These are phyloP conservation scores for Hibiscus trionum DNA, from an alignment of 345 rosid genomes.

Conservation along the genomic window DNA sequence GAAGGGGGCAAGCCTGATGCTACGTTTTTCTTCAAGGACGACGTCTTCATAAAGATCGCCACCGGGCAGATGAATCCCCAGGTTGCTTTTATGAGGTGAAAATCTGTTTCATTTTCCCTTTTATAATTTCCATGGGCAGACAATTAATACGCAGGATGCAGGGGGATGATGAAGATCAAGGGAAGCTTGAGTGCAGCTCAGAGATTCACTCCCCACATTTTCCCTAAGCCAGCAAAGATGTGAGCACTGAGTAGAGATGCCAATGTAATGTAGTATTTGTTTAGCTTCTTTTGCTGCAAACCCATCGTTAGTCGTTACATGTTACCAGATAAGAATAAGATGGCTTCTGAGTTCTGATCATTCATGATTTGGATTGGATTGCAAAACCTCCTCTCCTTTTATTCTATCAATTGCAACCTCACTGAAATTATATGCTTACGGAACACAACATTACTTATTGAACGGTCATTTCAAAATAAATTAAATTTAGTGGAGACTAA, in stretches of 20 bases:
- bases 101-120: not conserved
- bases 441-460: too few relatives aligned
- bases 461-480: too few relatives aligned
- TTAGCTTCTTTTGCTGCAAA: not conserved
- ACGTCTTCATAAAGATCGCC: not conserved
- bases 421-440: too few relatives aligned
- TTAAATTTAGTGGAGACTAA: too few relatives aligned
- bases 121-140: constrained; percentile 16
- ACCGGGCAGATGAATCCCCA: not conserved
- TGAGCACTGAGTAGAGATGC: constrained; percentile 35
- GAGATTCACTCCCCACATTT: not conserved
- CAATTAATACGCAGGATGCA: constrained; percentile 26
- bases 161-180: constrained; percentile 40
- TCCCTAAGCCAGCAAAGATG: constrained; percentile 44
- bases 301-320: too few relatives aligned
- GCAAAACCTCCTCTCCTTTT: too few relatives aligned
- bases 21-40: not conserved
- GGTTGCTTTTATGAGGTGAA: not conserved
- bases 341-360: not conserved
- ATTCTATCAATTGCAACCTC: too few relatives aligned
- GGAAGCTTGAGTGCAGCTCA: not conserved
- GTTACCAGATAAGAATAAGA: not conserved
- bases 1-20: not conserved
- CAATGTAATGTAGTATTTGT: not conserved
- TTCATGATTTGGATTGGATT: too few relatives aligned